A percentile compares a stretch with the other conserved stretches of the same genome.
Evolutionary conservation across 768 basidiomycete species (phyloP).

Genomic region (Suillus tomentosus): DNA sequence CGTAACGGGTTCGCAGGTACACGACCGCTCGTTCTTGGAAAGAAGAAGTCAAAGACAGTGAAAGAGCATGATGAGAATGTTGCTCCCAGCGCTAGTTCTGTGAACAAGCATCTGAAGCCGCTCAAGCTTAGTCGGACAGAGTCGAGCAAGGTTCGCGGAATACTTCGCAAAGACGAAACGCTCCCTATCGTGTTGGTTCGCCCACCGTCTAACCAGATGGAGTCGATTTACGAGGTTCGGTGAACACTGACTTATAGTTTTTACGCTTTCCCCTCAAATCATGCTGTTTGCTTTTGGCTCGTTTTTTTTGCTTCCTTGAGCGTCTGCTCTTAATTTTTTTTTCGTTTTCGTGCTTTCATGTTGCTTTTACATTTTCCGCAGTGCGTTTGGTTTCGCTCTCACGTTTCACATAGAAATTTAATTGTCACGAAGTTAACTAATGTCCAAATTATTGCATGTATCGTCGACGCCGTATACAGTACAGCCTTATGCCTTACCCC

Average conservation of each 20-base stretch:
- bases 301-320: conserved; percentile 9
- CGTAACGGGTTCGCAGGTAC: conserved; percentile 32
- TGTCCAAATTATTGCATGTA: not conserved
- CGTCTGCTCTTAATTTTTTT: conserved; percentile 11
- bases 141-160: conserved; percentile 61
- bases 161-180: conserved; percentile 55
- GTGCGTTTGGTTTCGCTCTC: not conserved
- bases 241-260: conserved; percentile 15
- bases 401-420: not conserved
- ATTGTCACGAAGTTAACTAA: not conserved
- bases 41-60: conserved; percentile 48
- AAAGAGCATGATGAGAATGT: conserved; percentile 37
- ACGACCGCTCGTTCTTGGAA: conserved; percentile 58
- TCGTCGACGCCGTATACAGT: not conserved
- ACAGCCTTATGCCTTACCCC: not conserved
- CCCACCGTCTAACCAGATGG: conserved; percentile 57
- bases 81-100: conserved; percentile 32
- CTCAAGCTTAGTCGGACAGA: conserved; percentile 63
- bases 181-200: conserved; percentile 63
- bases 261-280: not conserved
- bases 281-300: not conserved
- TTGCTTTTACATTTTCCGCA: conserved; percentile 3
- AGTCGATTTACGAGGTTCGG: conserved; percentile 47
- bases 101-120: conserved; percentile 56
- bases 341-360: not conserved